Conservation (phyloP, 495 filamentous ascomycete genomes). For the Lepraria neglecta region DNA sequence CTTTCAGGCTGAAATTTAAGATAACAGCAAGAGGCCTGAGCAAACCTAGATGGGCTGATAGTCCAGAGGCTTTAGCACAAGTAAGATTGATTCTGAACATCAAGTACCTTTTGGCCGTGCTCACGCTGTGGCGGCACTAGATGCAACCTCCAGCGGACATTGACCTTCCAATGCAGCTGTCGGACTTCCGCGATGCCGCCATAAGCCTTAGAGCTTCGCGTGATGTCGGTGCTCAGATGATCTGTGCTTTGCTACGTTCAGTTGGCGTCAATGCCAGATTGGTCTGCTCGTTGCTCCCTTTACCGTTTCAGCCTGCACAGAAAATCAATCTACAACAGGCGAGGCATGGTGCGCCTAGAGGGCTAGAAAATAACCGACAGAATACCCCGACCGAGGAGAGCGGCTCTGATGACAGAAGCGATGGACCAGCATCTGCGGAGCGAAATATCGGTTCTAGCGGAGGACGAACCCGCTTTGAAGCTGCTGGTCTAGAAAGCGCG, state of each 20-base stretch:
- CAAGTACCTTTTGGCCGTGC: neutral
- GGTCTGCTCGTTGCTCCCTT: conserved; percentile 83
- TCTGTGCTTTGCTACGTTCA: conserved; percentile 75
- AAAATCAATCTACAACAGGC: conserved; percentile 40
- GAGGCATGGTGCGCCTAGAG: neutral
- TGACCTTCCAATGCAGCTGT: conserved; percentile 38
- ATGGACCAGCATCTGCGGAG: neutral
- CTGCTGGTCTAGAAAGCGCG: neutral
- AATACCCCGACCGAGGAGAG: conserved; percentile 20
- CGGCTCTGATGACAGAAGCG: conserved; percentile 7
- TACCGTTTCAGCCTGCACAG: conserved; percentile 61
- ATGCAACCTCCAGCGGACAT: conserved; percentile 47
- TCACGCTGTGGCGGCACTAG: conserved; percentile 33
- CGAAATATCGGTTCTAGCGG: neutral
- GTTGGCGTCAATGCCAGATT: conserved; percentile 76
- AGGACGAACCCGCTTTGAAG: too few relatives aligned
- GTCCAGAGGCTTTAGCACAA: conserved; percentile 45
- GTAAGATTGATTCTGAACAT: neutral
- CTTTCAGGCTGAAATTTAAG: conserved; percentile 59
- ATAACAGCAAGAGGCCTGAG: conserved; percentile 65
- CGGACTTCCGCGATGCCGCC: conserved; percentile 66
- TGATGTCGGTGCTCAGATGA: conserved; percentile 84
- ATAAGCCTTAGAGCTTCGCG: conserved; percentile 64
- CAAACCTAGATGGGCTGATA: conserved; percentile 65
- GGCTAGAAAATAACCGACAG: neutral